Evolutionary conservation across 1,284 basidiomycete species (phyloP), one percentile per base, ranked within the genome.

Genomic region (Moesziomyces sp.): DNA sequence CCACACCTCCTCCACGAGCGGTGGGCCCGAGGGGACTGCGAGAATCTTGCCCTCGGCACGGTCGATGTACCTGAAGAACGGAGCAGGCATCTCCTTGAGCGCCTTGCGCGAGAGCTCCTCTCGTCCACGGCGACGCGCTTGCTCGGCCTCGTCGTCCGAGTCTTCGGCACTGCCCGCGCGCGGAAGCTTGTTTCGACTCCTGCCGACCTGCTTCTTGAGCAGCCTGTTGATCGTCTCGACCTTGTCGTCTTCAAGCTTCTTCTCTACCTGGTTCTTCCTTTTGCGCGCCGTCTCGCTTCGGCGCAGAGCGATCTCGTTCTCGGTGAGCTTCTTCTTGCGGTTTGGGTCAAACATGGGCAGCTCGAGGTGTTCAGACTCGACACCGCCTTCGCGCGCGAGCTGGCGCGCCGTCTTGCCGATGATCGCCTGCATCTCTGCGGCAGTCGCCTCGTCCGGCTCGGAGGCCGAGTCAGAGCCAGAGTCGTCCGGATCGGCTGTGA

Each of bases 161-260:
- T 61, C 56, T 18, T 64, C 70, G 1, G 28, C 62, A 43, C 54
- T 58, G 6, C 61, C 72, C 10, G 72, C 62, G 0, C 58, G 50
- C 0, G 62, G 55, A 11, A 74, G 46, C 65, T 79, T 79, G 63
- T 74, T 77, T 13, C 77, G 54, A 46, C 71, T 67, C 18, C 76
- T 60, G 11, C 80, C 78, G 9, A 82, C 83, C 55, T 83, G 82
- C 80, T 94, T 94, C 83, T 93, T 93, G 33, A 95, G 88, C 3
- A 96, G 88, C 19, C 93, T 90, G 78, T 95, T 95, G 85, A 96
- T 96, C 0, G 93, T 89, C 90, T 92, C 82, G 7, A 79, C 93
- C 88, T 95, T 95, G 84, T 96, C 93, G 78, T 96, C 93, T 82
- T 95, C 92, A 21, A 94, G 87, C 84, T 92, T 93, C 87, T 94